These are phyloP conservation scores for Exidia glandulosa DNA, from an alignment of 768 basidiomycete species.

Conservation along the genomic window DNA sequence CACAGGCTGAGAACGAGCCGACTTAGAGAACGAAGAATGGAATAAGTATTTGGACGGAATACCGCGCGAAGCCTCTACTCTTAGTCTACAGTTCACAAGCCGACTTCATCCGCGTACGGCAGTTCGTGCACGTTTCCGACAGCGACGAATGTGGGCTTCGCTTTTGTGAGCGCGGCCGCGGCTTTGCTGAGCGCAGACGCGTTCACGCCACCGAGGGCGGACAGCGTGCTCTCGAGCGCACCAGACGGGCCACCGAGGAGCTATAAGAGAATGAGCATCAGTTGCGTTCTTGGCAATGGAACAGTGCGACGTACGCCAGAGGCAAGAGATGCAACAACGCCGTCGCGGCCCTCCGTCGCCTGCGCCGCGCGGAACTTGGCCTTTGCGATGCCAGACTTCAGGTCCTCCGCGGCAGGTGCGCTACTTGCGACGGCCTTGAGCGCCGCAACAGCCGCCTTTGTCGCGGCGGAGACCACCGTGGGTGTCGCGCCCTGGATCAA, in stretches of 20 bases:
- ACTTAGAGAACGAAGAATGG: no score
- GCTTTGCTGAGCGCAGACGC: conserved; percentile 59
- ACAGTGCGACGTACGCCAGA: conserved; percentile 39
- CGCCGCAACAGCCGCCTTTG: conserved; percentile 54
- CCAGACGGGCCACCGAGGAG: conserved; percentile 48
- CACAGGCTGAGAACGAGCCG: no score
- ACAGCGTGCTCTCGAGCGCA: conserved; percentile 50
- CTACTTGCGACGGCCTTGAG: conserved; percentile 41
- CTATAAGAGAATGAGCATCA: conserved; percentile 23
- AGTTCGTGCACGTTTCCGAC: conserved; percentile 68
- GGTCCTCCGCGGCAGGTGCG: conserved; percentile 36
- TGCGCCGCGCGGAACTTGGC: conserved; percentile 78
- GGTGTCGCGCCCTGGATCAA: conserved; percentile 60
- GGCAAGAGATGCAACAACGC: conserved; percentile 49
- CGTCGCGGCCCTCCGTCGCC: conserved; percentile 57
- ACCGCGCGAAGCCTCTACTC: conserved; percentile 2
- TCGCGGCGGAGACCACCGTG: conserved; percentile 54
- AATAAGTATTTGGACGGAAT: no score
- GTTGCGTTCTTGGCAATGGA: neutral
- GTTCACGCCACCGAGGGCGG: conserved; percentile 60
- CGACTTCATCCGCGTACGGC: conserved; percentile 78
- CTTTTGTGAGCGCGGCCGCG: conserved; percentile 51
- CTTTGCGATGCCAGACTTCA: conserved; percentile 75
- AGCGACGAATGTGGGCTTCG: conserved; percentile 79
- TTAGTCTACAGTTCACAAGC: conserved; percentile 40